Percentiles rank a stretch among this genome's conserved stretches.
These are phyloP conservation scores for Anisodus tanguticus DNA, from an alignment of 257 asterid species.

Conservation along the genomic window DNA sequence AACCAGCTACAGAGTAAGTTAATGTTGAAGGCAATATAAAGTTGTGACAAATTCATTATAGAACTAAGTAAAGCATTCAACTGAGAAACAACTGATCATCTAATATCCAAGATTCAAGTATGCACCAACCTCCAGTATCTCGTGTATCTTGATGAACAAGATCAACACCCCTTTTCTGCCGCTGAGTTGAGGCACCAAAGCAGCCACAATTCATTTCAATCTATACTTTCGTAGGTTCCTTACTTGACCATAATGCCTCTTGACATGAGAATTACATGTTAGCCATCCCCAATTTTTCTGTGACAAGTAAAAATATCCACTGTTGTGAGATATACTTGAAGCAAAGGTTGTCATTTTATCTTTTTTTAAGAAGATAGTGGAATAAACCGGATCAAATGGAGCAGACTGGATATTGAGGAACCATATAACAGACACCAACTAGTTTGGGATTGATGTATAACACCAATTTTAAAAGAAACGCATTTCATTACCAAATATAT, in stretches of 20 bases:
- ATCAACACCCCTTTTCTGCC: slow-evolving; percentile 42
- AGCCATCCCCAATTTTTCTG: slow-evolving; percentile 7
- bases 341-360: neutral
- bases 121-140: slow-evolving; percentile 62
- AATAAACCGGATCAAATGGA: neutral
- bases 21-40: slow-evolving; percentile 23
- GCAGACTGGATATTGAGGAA: neutral
- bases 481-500: neutral
- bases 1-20: slow-evolving; percentile 13
- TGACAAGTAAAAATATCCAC: slow-evolving; percentile 2
- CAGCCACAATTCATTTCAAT: slow-evolving; percentile 77
- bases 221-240: neutral
- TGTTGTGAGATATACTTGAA: neutral
- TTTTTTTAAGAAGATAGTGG: neutral
- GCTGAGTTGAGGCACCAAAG: slow-evolving; percentile 48
- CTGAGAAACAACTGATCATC: slow-evolving; percentile 17
- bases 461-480: neutral
- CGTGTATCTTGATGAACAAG: slow-evolving; percentile 40
- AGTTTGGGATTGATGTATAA: neutral
- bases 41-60: slow-evolving; percentile 1
- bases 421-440: neutral
- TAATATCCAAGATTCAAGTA: neutral
- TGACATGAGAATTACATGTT: neutral
- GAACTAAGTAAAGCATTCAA: neutral
- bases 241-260: slow-evolving; percentile 23